Evolutionary conservation across 2,329 filamentous ascomycete genomes (phyloP), one percentile per base, ranked within the genome.

Genomic region (Phaeoacremonium minimum): DNA sequence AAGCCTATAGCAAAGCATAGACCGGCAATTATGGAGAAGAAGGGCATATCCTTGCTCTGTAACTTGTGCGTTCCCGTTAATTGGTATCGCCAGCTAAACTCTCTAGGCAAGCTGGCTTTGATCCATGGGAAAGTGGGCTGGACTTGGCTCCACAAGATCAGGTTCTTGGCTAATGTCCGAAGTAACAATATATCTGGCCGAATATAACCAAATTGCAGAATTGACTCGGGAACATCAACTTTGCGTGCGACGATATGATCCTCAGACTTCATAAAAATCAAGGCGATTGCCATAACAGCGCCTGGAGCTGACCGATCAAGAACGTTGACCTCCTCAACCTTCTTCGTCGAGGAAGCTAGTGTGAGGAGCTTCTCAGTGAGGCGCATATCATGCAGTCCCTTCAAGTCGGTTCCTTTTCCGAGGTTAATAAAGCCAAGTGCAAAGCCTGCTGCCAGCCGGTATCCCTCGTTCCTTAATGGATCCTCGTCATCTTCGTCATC

Each of bases 181-280:
- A 98, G 71, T 6, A 98, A 77, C 45, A 98, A 84, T 29, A 96
- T 82, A 54, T 98, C 93, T 0, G 93, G 93, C 3, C 93, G 81
- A 14, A 97, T 84, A 55, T 97, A 96, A 56, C 97, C 93, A 56
- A 95, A 97, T 48, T 97, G 90, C 20, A 93, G 73, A 17, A 86
- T 67, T 0, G 93, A 94, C 46, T 95, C 85, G 1, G 94, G 94
- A 1, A 97, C 82, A 56, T 97, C 88, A 35, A 98, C 83, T 66
- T 96, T 97, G 38, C 83, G 80, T 4, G 93, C 93, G 15, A 98
- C 77, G 13, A 86, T 80, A 41, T 79, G 75, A 54, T 98, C 87
- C 45, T 94, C 87, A 0, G 91, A 93, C 61, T 97, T 97, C 87
- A 98, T 93, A 59, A 91, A 98, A 19, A 98, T 91, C 36, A 98